Conservation (phyloP, 108 stramenopile species). For the Cylindrotheca fusiformis region DNA sequence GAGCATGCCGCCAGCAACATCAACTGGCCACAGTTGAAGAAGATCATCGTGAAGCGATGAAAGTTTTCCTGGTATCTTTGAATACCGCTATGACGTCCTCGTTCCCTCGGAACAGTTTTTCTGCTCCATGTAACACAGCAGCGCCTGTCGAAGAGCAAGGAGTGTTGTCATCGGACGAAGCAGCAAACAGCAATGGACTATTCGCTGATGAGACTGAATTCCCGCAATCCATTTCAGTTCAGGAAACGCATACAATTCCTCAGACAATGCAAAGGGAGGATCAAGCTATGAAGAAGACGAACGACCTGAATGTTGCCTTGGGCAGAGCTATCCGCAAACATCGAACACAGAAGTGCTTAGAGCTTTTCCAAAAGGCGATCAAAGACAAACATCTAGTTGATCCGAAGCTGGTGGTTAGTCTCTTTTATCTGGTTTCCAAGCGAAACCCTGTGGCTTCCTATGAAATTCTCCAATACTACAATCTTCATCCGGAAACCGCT, state of each 20-base stretch:
- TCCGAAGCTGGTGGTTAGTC: not conserved
- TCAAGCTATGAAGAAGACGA: not conserved
- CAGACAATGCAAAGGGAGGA: not conserved
- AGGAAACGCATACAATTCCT: not conserved
- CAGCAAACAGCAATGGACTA: not conserved
- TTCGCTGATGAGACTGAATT: not conserved
- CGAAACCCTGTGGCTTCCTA: conserved; percentile 9
- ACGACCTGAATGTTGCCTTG: not conserved
- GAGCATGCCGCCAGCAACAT: not conserved
- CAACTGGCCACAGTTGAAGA: conserved; percentile 9
- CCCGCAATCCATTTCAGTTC: not conserved
- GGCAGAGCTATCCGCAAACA: not conserved
- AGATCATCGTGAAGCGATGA: conserved; percentile 13
- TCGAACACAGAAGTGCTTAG: not conserved
- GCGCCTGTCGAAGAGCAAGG: not conserved
- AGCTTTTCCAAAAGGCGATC: conserved; percentile 6
- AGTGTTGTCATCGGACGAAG: not conserved
- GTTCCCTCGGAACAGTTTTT: not conserved
- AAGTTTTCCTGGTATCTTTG: conserved; percentile 21
- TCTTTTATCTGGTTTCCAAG: conserved; percentile 1
- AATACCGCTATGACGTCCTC: not conserved
- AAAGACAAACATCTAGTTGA: not conserved
- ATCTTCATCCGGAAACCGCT: conserved; percentile 1
- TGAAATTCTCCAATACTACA: not conserved
- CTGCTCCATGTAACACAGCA: not conserved